Evolutionary conservation across 2,329 filamentous ascomycete genomes (phyloP), one percentile per base, ranked within the genome.

Genomic region (Grosmannia serpens): DNA sequence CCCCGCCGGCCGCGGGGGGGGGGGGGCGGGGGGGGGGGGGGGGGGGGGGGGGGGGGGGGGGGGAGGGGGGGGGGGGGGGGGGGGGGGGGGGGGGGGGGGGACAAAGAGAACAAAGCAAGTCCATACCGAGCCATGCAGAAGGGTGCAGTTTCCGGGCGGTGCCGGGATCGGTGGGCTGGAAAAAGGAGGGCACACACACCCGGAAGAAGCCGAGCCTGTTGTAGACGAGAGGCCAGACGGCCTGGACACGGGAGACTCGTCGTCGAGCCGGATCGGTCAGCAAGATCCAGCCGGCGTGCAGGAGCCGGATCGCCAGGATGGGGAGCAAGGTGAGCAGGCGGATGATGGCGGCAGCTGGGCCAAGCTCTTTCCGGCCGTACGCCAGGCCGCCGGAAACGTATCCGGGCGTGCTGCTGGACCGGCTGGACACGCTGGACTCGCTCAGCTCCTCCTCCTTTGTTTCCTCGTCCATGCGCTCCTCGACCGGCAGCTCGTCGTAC

Each of bases 101-200:
- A 44, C 1, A 6, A 44, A 20, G 22, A n/a, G 2, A 26, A 22
- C 15, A 22, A 4, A 17, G n/a, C 26, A 22, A 53, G 13, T 24
- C 1, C 29, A 27, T 31, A 54, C 52, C 52, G 27, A 69, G 58
- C 67, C 67, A 70, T 9, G 67, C 65, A 20, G 67, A 67, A 8
- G 62, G 62, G 31, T 67, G 67, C 41, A 61, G 55, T 24, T 49
- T 57, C 17, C 54, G 59, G 3, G 53, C n/a, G 17, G 56, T 9
- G 2, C 26, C 41, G 4, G 33, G n/a, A 15, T 57, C 56, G 17
- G 2, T 27, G 10, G 56, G 56, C 17, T 49, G 38, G 13, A 33
- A 20, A 29, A 58, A 58, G 27, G 50, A 49, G 27, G 56, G 56
- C 50, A 58, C 56, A 2, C 54, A 7, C 2, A 50, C 29, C n/a